Evolutionary conservation across 1,139 yeast genomes (phyloP), one percentile per base, ranked within the genome.

Genomic region (Meyerozyma athensensis): DNA sequence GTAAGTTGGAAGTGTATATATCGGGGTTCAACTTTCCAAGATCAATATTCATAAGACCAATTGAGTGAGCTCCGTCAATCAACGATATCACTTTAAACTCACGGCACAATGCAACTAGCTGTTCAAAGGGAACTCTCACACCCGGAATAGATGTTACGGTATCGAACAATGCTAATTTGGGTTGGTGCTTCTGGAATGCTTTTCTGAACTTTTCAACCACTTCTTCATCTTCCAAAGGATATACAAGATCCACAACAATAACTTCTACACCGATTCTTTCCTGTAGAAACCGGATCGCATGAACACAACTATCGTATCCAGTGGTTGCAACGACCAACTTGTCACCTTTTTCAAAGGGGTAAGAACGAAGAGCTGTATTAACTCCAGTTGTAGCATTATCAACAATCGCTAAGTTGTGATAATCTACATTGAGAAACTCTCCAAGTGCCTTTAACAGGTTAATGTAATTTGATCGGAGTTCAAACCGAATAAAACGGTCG

Each of bases 31-130:
- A 58, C 2, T 53, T 49, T 1, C 52, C 49, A 36, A 81, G 52
- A 40, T 75, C 65, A 17, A 81, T 46, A 10, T 41, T 43, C 8
- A 78, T 49, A 37, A 77, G 58, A 0, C 92, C 92, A 26, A 77
- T 65, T 1, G 79, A 74, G 53, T 84, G 92, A 3, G 92, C 89
- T 9, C 83, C 92, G 52, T 84, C 94, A 22, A 84, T 68, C 32
- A 80, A 57, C 3, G 86, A 76, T 33, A 79, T 47, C 5, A 77
- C 74, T 7, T 59, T 57, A 41, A 75, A 59, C 36, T 73, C 53
- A 12, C 60, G 58, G 48, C 86, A 78, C 34, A 76, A 54, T n/a
- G 56, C 45, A 3, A 69, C 64, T 39, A 82, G 48, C 40, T 63
- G 53, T 42, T 70, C 70, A 56, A 69, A 81, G 0, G 94, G 92